Evolutionary conservation across 495 filamentous ascomycete genomes (phyloP).

Genomic region (Penicillium silybi): DNA sequence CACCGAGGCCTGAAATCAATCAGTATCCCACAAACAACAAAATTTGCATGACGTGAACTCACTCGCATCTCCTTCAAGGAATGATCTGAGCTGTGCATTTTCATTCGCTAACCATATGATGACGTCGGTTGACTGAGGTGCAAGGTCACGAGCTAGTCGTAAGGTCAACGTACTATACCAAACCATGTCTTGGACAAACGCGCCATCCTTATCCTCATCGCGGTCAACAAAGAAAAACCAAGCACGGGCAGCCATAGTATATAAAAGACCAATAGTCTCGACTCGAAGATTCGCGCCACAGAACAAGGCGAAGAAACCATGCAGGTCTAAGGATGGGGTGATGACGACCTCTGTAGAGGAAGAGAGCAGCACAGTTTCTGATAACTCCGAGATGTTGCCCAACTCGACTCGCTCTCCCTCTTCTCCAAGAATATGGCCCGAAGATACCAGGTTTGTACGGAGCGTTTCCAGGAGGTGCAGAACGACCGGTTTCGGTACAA

Average conservation of each 20-base stretch:
- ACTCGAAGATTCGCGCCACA: constrained; percentile 15
- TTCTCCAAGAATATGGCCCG: constrained; percentile 8
- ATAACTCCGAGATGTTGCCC: too few relatives aligned
- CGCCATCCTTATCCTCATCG: constrained; percentile 1
- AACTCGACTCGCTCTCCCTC: too few relatives aligned
- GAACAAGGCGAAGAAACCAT: constrained; percentile 13
- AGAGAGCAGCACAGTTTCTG: constrained; percentile 5
- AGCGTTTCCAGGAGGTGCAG: constrained; percentile 3
- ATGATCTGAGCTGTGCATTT: constrained; percentile 10
- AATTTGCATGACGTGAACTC: too few relatives aligned
- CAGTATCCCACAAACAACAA: too few relatives aligned
- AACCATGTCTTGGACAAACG: constrained; percentile 14
- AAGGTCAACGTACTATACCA: constrained; percentile 12
- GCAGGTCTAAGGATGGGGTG: constrained; percentile 8
- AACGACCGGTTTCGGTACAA: constrained; percentile 15
- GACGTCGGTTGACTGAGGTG: constrained; percentile 14
- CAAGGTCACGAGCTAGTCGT: constrained; percentile 17
- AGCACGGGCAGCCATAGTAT: constrained; percentile 16
- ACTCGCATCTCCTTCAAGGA: constrained; percentile 20
- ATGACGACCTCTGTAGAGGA: constrained; percentile 12
- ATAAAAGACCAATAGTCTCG: constrained; percentile 18
- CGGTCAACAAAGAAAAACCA: constrained; percentile 1
- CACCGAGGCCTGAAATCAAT: constrained; percentile 16
- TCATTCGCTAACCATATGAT: constrained; percentile 21
- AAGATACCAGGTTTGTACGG: constrained; percentile 2